These are phyloP conservation scores for Pythium aristosporum DNA, from an alignment of 352 stramenopile species.

Conservation along the genomic window DNA sequence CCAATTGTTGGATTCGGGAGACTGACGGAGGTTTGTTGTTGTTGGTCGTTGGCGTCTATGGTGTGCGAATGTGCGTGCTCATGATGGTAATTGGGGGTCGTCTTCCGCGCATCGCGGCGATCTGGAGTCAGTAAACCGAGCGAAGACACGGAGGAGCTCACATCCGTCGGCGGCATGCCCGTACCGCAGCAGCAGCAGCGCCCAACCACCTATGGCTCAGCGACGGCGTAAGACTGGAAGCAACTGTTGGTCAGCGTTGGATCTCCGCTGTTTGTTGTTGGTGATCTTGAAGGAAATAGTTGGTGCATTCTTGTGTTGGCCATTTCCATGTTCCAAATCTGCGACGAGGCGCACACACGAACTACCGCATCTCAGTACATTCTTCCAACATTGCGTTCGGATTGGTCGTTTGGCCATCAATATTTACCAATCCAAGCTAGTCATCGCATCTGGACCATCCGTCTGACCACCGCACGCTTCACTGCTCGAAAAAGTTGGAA, in stretches of 20 bases:
- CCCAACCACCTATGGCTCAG: conserved; percentile 26
- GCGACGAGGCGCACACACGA: neutral
- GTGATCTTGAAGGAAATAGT: neutral
- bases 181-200: conserved; percentile 19
- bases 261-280: neutral
- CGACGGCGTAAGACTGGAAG: neutral
- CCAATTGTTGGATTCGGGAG: conserved; percentile 1
- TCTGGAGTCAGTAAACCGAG: conserved; percentile 41
- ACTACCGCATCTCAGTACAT: conserved; percentile 2
- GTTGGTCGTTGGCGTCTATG: conserved; percentile 4
- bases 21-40: conserved; percentile 14
- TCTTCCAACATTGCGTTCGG: neutral
- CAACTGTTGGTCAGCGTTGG: neutral
- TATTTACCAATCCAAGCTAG: conserved; percentile 1
- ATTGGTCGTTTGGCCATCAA: conserved; percentile 11
- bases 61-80: conserved; percentile 23
- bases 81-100: conserved; percentile 11
- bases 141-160: conserved; percentile 21
- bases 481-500: neutral
- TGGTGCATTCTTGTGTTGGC: neutral
- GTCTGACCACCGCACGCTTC: neutral
- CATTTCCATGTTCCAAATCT: conserved; percentile 4
- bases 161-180: conserved; percentile 29
- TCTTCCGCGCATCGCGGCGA: conserved; percentile 4
- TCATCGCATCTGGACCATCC: conserved; percentile 1